Conservation (phyloP, 169 alveolate species). For the Perkinsus marinus region DNA sequence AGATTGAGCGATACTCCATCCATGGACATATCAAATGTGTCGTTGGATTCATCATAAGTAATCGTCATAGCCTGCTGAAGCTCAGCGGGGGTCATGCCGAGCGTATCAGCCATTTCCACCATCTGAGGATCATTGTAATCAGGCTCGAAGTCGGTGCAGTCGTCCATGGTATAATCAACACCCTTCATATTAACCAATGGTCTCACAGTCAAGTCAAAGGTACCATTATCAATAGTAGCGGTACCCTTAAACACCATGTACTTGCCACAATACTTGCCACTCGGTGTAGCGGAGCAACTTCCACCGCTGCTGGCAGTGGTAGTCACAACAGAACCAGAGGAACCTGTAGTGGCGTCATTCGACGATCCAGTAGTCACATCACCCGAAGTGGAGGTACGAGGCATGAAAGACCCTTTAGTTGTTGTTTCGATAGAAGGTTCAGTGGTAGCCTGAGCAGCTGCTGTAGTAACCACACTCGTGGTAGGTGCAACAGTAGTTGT, state of each 20-base stretch:
- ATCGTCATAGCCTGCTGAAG: background rate
- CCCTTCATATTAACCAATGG: background rate
- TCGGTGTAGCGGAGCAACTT: background rate
- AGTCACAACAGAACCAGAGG: background rate
- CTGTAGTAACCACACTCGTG: background rate
- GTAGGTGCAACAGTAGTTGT: background rate
- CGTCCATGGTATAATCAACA: background rate
- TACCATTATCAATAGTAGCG: background rate
- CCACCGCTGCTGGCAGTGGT: background rate
- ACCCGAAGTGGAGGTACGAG: background rate
- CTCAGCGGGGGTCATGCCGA: background rate
- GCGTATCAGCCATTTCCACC: background rate
- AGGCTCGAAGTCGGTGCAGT: background rate
- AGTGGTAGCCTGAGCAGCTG: background rate
- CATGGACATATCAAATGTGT: background rate
- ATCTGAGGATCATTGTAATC: background rate
- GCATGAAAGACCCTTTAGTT: background rate
- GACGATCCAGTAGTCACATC: background rate
- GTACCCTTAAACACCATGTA: background rate
- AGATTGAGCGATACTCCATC: background rate
- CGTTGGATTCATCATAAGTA: background rate
- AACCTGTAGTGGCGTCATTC: background rate
- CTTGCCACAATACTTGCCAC: background rate
- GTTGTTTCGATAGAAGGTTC: background rate
- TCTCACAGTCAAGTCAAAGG: background rate